These are phyloP conservation scores for Massospora cicadina DNA, from an alignment of 371 early-diverging fungal genomes.

Conservation along the genomic window DNA sequence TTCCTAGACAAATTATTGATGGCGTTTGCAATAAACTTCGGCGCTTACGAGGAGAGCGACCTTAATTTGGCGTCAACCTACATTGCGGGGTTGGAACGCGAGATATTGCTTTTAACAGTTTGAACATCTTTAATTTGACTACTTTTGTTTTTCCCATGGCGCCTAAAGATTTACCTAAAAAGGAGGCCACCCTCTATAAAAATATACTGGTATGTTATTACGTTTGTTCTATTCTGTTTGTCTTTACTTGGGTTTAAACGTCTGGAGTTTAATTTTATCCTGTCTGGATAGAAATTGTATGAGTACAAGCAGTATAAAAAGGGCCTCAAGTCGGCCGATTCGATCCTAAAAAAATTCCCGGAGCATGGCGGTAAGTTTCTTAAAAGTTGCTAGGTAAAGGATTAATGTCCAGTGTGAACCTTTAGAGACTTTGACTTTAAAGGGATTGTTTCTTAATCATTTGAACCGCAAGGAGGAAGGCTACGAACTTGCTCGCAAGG, in stretches of 20 bases:
- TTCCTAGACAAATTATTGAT: too few relatives aligned
- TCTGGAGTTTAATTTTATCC: not conserved
- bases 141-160: too few relatives aligned
- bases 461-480: conserved; percentile 85
- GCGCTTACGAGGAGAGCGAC: too few relatives aligned
- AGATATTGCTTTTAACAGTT: too few relatives aligned
- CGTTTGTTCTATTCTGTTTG: not conserved
- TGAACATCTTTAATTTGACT: too few relatives aligned
- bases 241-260: not conserved
- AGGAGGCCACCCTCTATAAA: conserved; percentile 60
- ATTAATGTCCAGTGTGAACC: conserved; percentile 1
- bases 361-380: conserved; percentile 66
- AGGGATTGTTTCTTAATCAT: conserved; percentile 76
- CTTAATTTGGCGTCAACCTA: too few relatives aligned
- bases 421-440: conserved; percentile 83
- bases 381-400: not conserved
- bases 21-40: too few relatives aligned
- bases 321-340: conserved; percentile 76
- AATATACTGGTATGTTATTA: conserved; percentile 40
- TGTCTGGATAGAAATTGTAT: conserved; percentile 58
- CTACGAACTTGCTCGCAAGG: conserved; percentile 71
- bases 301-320: conserved; percentile 90
- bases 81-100: too few relatives aligned
- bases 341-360: conserved; percentile 81
- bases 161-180: conserved; percentile 49